phyloP scores from a whole-genome alignment of 345 rosid genomes.

The Citrus cavaleriei region DNA sequence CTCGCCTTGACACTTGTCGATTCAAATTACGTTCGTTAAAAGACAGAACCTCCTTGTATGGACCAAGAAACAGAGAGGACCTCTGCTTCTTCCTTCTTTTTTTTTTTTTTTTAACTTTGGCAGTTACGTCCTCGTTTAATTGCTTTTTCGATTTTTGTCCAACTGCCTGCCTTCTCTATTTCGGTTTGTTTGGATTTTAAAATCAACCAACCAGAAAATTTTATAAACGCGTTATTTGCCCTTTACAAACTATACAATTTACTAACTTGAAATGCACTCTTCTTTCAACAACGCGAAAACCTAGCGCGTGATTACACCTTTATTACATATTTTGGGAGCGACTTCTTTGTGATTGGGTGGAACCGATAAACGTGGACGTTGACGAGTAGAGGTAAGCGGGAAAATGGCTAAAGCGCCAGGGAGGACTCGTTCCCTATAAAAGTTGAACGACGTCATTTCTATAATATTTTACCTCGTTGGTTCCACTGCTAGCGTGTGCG shows the following conservation, averaged over 20 bases:
- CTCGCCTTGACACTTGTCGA: not conserved
- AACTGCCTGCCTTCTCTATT: not conserved
- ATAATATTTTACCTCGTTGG: not conserved
- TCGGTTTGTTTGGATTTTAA: not conserved
- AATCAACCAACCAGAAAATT: not conserved
- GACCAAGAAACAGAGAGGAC: constrained; percentile 25
- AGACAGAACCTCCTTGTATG: not conserved
- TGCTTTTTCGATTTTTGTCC: not conserved
- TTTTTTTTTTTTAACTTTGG: not conserved
- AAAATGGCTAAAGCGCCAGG: constrained; percentile 5
- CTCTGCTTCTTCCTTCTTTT: constrained; percentile 1
- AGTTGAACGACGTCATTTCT: constrained; percentile 10
- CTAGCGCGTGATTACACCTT: not conserved
- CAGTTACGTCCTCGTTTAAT: not conserved
- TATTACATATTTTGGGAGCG: too few species aligned
- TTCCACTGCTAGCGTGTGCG: not conserved
- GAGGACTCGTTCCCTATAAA: not conserved
- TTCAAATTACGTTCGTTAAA: not conserved
- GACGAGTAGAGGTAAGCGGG: constrained; percentile 12
- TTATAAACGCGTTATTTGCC: not conserved
- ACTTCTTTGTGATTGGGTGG: not conserved
- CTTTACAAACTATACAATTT: not conserved
- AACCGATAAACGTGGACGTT: not conserved
- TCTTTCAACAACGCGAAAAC: not conserved
- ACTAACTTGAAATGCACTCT: not conserved